phyloP scores from a whole-genome alignment of 345 rosid genomes.

The Melastoma malabathricum region DNA sequence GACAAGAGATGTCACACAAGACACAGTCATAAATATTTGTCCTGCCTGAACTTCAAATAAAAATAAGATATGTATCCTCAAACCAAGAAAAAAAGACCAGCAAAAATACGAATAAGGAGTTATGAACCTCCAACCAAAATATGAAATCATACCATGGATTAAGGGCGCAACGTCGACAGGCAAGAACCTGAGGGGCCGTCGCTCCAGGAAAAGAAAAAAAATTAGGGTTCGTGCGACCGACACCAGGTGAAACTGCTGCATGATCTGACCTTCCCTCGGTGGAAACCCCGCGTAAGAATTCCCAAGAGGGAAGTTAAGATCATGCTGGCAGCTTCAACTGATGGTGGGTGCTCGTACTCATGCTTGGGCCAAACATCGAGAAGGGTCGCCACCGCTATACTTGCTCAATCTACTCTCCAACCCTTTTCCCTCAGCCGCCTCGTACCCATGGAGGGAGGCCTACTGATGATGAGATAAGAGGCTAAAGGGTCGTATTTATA shows the following conservation, averaged over 20 bases:
- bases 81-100: too few relatives aligned
- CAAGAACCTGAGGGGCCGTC: too few relatives aligned
- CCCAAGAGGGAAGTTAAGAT: slow-evolving; percentile 30
- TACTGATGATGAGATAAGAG: slow-evolving; percentile 1
- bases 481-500: not conserved
- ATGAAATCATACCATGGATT: not conserved
- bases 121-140: not conserved
- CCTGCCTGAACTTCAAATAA: too few relatives aligned
- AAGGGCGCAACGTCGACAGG: not conserved
- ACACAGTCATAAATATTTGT: too few relatives aligned
- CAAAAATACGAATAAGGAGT: too few relatives aligned
- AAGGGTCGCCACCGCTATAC: not conserved
- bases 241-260: slow-evolving; percentile 16
- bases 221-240: slow-evolving; percentile 14
- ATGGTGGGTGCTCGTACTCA: slow-evolving; percentile 12
- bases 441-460: not conserved
- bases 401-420: not conserved
- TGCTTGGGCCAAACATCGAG: not conserved
- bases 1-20: too few relatives aligned
- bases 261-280: slow-evolving; percentile 23
- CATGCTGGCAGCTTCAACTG: slow-evolving; percentile 99
- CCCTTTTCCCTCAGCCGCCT: not conserved
- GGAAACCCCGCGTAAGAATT: too few relatives aligned
- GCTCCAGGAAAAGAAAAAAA: not conserved
- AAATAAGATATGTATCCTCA: too few relatives aligned